phyloP scores from a whole-genome alignment of 2,329 filamentous ascomycete species.

The Ceratocystis huliohia region DNA sequence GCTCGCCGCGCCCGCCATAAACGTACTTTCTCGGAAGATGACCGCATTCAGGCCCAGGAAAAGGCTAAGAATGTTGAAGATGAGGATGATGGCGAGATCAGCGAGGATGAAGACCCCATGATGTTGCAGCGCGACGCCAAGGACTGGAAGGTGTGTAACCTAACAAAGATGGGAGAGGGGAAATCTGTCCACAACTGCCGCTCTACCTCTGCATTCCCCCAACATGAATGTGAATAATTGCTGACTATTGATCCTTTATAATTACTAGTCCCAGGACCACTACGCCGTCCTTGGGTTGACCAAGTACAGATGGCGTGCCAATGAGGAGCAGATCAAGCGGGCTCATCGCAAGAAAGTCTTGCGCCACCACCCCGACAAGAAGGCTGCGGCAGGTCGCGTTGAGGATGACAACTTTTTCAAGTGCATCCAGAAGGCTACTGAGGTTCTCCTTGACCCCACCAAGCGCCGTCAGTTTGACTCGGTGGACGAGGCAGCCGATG shows the following conservation, averaged over 20 bases:
- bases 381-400: constrained; percentile 71
- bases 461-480: constrained; percentile 94
- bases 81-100: constrained; percentile 78
- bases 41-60: constrained; percentile 90
- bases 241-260: neutral
- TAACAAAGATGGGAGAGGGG: neutral
- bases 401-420: constrained; percentile 99
- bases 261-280: constrained; percentile 71
- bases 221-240: neutral
- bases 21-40: constrained; percentile 96
- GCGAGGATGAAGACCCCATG: constrained; percentile 83
- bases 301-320: constrained; percentile 85
- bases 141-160: constrained; percentile 79
- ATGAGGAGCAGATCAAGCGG: constrained; percentile 96
- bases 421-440: constrained; percentile 97
- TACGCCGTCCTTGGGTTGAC: constrained; percentile 90
- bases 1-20: constrained; percentile 91
- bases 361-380: constrained; percentile 98
- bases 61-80: constrained; percentile 93
- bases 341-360: constrained; percentile 99
- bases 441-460: constrained; percentile 80
- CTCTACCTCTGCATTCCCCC: neutral
- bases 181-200: neutral
- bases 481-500: constrained; percentile 84
- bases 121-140: constrained; percentile 90